Evolutionary conservation across 768 basidiomycete genomes (phyloP), one percentile per base, ranked within the genome.

Genomic region (Kwoniella botswanensis): DNA sequence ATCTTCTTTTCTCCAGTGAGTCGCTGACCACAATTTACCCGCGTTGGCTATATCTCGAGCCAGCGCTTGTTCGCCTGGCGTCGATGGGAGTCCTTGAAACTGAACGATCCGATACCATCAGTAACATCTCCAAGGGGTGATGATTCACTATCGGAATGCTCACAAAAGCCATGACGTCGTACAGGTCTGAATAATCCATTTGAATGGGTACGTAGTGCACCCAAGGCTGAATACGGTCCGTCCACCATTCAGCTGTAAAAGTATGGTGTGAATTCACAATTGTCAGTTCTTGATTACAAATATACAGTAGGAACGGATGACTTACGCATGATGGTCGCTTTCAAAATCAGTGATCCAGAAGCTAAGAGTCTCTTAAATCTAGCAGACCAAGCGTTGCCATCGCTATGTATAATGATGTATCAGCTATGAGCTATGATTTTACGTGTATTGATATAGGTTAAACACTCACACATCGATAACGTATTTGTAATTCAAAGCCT

Each of bases 321-420:
- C 77, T 76, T 67, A 71, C 79, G 82, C 73, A 79, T 80, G 58
- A 83, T 79, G 7, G 79, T 81, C 1, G 71, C 57, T 68, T 83
- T 83, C 66, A 82, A 79, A 11, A 83, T 76, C 26, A 80, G 29
- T 17, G 76, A 74, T 4, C 79, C 77, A 7, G 79, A 74, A 13
- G 73, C 67, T 6, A 84, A 58, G 1, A 82, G 63, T n/a, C 82
- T 70, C 63, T 80, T 74, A 65, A 79, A 80, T 46, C 82, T 71
- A 0, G 82, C 82, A 9, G 79, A 81, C 82, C 82, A 83, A 9
- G 82, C 78, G 62, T 83, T 83, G 0, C 82, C 82, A 53, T 83
- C 82, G 24, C 77, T 77, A 35, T 7, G 9, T 12, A 52, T 6
- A 7, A 17, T 13, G 57, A 46, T 22, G 2, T 10, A 50, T 50